phyloP scores from a whole-genome alignment of 129 eudicot species.

The Centella asiatica region DNA sequence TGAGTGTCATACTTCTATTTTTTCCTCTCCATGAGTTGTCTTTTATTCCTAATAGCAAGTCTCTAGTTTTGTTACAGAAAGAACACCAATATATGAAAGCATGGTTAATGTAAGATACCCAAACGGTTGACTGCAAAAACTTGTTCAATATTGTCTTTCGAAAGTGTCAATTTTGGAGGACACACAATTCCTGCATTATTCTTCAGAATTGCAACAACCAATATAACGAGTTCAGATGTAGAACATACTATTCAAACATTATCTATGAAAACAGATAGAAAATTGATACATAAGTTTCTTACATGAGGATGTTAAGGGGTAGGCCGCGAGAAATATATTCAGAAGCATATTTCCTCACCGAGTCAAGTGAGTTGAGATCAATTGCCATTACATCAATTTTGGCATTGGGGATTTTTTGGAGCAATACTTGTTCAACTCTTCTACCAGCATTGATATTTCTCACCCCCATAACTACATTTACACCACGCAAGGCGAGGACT shows the following conservation, averaged over 20 bases:
- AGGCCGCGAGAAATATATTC: slow-evolving; percentile 31
- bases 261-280: neutral
- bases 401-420: slow-evolving; percentile 33
- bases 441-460: slow-evolving; percentile 37
- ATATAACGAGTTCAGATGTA: neutral
- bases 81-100: neutral
- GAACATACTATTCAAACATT: neutral
- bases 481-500: too few relatives aligned
- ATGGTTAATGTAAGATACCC: slow-evolving; percentile 14
- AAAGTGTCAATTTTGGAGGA: slow-evolving; percentile 33
- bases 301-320: slow-evolving; percentile 55
- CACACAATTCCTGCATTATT: slow-evolving; percentile 61
- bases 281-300: slow-evolving; percentile 12
- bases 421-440: slow-evolving; percentile 32
- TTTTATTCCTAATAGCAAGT: too few relatives aligned
- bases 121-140: slow-evolving; percentile 52
- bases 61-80: neutral
- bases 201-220: slow-evolving; percentile 18
- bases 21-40: too few relatives aligned
- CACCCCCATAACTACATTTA: too few relatives aligned
- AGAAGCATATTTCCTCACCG: slow-evolving; percentile 48
- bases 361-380: slow-evolving; percentile 46
- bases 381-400: slow-evolving; percentile 52
- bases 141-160: slow-evolving; percentile 46
- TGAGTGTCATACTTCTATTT: too few relatives aligned